A percentile compares a stretch with the other conserved stretches of the same genome.
phyloP scores from a whole-genome alignment of 163 green algal genomes.

The Scenedesmus sp. region DNA sequence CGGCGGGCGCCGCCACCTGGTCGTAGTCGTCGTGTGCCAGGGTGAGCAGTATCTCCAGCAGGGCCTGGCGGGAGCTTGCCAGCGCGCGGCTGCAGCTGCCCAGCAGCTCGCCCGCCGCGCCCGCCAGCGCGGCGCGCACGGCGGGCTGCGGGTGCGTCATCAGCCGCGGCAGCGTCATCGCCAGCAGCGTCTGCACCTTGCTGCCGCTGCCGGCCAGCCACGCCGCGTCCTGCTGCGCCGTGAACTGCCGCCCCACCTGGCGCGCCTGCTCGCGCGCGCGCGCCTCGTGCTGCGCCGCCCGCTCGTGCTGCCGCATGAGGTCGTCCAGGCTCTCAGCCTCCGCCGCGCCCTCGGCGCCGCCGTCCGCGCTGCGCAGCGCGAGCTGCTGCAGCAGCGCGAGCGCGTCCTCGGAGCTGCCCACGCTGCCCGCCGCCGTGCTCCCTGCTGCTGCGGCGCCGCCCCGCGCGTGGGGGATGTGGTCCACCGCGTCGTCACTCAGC shows the following conservation, averaged over 20 bases:
- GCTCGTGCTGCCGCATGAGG: constrained; percentile 2
- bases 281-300: constrained; percentile 3
- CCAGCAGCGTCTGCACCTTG: constrained; percentile 58
- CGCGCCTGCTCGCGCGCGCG: background rate
- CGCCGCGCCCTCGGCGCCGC: background rate
- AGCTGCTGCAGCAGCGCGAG: constrained; percentile 46
- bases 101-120: constrained; percentile 54
- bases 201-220: constrained; percentile 59
- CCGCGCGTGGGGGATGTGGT: background rate
- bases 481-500: constrained; percentile 12
- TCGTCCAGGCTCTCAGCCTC: background rate
- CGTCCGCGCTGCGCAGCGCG: constrained; percentile 12
- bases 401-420: constrained; percentile 29
- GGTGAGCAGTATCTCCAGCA: constrained; percentile 66
- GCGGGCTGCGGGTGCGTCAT: constrained; percentile 52
- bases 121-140: constrained; percentile 59
- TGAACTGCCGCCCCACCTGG: background rate
- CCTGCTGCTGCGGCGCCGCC: constrained; percentile 16
- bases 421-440: background rate
- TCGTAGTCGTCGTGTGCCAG: constrained; percentile 78
- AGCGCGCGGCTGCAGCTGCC: constrained; percentile 52
- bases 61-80: constrained; percentile 34
- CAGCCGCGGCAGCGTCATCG: constrained; percentile 64
- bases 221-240: background rate
- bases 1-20: constrained; percentile 44